Conservation (phyloP, 2,329 filamentous ascomycete genomes). For the Pseudocercospora eumusae region DNA sequence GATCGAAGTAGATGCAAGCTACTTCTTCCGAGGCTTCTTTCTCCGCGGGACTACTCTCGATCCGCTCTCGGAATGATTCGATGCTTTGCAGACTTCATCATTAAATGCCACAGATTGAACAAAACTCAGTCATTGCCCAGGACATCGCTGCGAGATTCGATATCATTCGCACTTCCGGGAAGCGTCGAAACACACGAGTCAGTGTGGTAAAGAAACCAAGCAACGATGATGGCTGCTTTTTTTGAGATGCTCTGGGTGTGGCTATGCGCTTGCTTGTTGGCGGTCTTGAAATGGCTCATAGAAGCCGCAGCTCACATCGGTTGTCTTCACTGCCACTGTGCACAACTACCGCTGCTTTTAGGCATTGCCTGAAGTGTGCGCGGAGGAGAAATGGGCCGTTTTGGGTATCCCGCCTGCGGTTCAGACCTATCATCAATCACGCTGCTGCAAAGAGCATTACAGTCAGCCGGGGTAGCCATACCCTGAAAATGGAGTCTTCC, state of each 20-base stretch:
- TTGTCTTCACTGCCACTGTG: neutral
- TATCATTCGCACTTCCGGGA: neutral
- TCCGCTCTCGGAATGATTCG: too few species aligned
- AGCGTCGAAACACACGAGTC: neutral
- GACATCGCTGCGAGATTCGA: neutral
- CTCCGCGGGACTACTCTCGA: too few species aligned
- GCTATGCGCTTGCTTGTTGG: slow-evolving; percentile 1
- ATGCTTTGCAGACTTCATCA: too few species aligned
- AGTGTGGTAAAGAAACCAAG: neutral
- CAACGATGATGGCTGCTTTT: neutral
- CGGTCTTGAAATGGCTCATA: neutral
- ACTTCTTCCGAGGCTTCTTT: too few species aligned
- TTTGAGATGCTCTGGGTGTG: neutral
- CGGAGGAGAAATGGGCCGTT: neutral
- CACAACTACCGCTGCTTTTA: neutral
- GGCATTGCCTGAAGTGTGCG: neutral
- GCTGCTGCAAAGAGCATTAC: neutral
- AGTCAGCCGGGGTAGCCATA: neutral
- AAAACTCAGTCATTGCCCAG: neutral
- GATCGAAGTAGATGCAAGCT: too few species aligned
- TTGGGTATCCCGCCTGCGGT: neutral
- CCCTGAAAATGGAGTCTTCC: neutral
- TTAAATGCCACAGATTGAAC: too few species aligned
- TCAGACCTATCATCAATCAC: neutral
- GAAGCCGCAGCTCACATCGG: neutral